phyloP scores from a whole-genome alignment of 148 eudicot species.

The Vaccinium myrtillus region DNA sequence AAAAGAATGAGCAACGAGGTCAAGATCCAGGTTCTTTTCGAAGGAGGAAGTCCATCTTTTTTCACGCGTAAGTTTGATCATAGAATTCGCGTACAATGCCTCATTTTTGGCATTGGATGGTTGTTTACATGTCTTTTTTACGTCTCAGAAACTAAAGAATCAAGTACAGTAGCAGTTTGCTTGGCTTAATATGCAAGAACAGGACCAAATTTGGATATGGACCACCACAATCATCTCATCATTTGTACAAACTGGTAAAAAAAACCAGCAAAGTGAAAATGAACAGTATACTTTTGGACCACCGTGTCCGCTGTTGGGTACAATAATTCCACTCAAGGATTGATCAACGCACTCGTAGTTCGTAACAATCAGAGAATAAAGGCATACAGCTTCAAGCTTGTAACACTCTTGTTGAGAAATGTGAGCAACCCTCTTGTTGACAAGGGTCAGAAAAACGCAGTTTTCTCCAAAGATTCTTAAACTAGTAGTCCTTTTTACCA shows the following conservation, averaged over 20 bases:
- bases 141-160: no score
- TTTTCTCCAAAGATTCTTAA: not conserved
- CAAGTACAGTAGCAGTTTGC: not conserved
- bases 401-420: not conserved
- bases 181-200: not conserved
- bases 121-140: no score
- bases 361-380: not conserved
- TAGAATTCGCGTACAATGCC: not conserved
- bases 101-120: no score
- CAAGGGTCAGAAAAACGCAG: not conserved
- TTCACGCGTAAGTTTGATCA: not conserved
- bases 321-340: not conserved
- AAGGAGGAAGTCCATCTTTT: no score
- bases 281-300: not conserved
- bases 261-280: not conserved
- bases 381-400: not conserved
- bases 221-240: conserved; percentile 4
- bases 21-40: no score
- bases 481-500: not conserved
- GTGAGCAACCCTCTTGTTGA: not conserved
- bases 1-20: not conserved
- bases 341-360: not conserved
- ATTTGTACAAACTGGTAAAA: not conserved
- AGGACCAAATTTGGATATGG: not conserved
- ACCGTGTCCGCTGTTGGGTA: not conserved